Evolutionary conservation across 2,329 filamentous ascomycete genomes (phyloP).

Genomic region (Clonostachys sp.): DNA sequence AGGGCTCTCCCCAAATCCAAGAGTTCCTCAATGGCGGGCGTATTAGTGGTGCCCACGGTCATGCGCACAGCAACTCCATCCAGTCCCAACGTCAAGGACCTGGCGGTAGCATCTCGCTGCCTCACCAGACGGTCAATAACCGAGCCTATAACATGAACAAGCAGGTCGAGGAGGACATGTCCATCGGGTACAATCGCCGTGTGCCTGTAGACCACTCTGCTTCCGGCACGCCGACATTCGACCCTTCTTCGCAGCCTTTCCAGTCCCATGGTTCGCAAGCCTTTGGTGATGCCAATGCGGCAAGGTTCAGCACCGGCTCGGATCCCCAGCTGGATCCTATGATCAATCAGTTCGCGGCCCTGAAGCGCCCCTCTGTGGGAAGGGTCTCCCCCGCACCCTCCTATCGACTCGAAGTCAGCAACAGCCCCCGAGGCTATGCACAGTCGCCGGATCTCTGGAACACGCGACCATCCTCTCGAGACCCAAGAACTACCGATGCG

Average conservation of each 20-base stretch:
- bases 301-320: slow-evolving; percentile 16
- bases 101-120: slow-evolving; percentile 38
- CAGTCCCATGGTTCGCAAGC: slow-evolving; percentile 39
- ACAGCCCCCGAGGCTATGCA: slow-evolving; percentile 15
- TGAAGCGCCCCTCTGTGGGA: slow-evolving; percentile 32
- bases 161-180: slow-evolving; percentile 30
- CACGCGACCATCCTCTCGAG: slow-evolving; percentile 24
- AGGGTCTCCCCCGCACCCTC: slow-evolving; percentile 25
- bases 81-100: slow-evolving; percentile 40
- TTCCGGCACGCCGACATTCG: slow-evolving; percentile 13
- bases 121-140: slow-evolving; percentile 27
- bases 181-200: slow-evolving; percentile 22
- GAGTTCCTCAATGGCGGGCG: slow-evolving; percentile 17
- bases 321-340: slow-evolving; percentile 22
- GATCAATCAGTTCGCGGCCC: slow-evolving; percentile 12
- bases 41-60: slow-evolving; percentile 22
- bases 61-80: slow-evolving; percentile 37
- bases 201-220: slow-evolving; percentile 24
- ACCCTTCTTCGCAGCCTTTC: slow-evolving; percentile 29
- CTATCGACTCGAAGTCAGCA: slow-evolving; percentile 19
- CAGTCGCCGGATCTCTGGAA: slow-evolving; percentile 30
- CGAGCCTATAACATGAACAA: slow-evolving; percentile 27
- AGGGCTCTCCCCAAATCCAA: slow-evolving; percentile 30
- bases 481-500: slow-evolving; percentile 25
- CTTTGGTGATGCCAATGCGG: slow-evolving; percentile 28